Base-by-base conservation (phyloP, 2,329 filamentous ascomycete genomes). In the Hymenoscyphus albidus region DNA sequence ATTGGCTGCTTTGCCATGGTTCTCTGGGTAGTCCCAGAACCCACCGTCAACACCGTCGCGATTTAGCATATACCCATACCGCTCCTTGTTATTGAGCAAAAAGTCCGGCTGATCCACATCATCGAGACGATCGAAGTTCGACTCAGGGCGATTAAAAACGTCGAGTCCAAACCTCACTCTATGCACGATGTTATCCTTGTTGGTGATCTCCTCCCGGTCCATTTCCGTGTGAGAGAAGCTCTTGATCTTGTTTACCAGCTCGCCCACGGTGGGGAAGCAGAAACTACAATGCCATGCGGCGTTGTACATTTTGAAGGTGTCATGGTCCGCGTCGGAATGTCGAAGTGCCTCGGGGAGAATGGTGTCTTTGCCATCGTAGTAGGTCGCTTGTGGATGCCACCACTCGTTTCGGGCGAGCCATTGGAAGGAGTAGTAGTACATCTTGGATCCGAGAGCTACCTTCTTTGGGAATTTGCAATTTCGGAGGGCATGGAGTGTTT, bases 281-380 rank as follows among this genome's bases (percentile, higher is more conserved):
- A 73, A 76, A 22, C 75, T 78, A 71, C 80, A 81, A 65, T 80
- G 78, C 80, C 79, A 81, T 3, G 73, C 78, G 1, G 78, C 77
- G 63, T 79, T 73, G 61, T 70, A 75, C 13, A 80, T 88, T 86
- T 76, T 88, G 85, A 69, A 80, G 74, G 67, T 82, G 79, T 35
- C 35, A 3, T 51, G 1, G 3, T 10, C 44, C 9, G n/a, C 44
- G 4, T 27, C 22, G 9, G 44, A 22, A 3, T 4, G 10, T 12
- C 44, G 44, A 3, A 51, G 44, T 12, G 5, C 7, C 9, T 51
- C 44, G 18, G 44, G 44, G 1, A 22, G 44, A 18, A 51, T 12
- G 2, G 44, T 51, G 10, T 51, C 44, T 22, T 22, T n/a, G n/a
- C 44, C 44, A 2, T 51, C 7, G 18, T 1, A 51, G 18, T 10